These are phyloP conservation scores for Neopestalotiopsis sp. DNA, from an alignment of 2,329 filamentous ascomycete genomes.

Conservation along the genomic window DNA sequence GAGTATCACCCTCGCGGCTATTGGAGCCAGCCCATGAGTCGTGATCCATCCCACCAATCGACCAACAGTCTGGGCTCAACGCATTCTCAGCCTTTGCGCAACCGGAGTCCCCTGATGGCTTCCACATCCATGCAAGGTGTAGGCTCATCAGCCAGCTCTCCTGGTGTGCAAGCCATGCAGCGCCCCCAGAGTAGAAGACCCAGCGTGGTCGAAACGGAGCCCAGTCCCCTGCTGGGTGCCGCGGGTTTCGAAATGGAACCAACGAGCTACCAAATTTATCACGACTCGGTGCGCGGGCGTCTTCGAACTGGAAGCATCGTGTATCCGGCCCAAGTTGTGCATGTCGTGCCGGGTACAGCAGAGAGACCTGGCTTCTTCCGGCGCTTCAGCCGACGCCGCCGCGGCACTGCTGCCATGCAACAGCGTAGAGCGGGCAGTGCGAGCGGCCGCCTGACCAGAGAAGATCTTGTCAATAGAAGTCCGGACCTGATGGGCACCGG, in stretches of 20 bases:
- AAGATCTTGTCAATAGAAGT: background rate
- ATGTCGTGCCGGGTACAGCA: background rate
- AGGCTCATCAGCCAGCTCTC: conserved; percentile 23
- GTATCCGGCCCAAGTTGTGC: background rate
- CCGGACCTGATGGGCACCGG: conserved; percentile 14
- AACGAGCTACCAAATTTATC: conserved; percentile 36
- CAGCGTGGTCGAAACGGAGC: conserved; percentile 50
- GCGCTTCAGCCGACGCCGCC: conserved; percentile 11
- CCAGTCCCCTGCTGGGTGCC: conserved; percentile 40
- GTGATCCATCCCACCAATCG: conserved; percentile 48
- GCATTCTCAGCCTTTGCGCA: conserved; percentile 18
- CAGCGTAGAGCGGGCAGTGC: conserved; percentile 18
- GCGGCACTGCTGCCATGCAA: background rate
- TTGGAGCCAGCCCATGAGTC: conserved; percentile 55
- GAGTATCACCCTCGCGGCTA: conserved; percentile 43
- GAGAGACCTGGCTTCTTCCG: conserved; percentile 13
- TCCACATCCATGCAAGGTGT: conserved; percentile 16
- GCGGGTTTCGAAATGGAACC: conserved; percentile 29
- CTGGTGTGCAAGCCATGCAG: conserved; percentile 32
- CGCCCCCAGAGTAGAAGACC: conserved; percentile 32
- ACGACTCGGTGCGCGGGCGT: conserved; percentile 23
- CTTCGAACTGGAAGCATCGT: conserved; percentile 15
- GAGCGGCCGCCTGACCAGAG: conserved; percentile 9
- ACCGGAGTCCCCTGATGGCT: conserved; percentile 9
- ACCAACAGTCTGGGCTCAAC: conserved; percentile 33